Evolutionary conservation across 148 eudicot species (phyloP), one percentile per base, ranked within the genome.

Genomic region (Amaranthus cruentus): DNA sequence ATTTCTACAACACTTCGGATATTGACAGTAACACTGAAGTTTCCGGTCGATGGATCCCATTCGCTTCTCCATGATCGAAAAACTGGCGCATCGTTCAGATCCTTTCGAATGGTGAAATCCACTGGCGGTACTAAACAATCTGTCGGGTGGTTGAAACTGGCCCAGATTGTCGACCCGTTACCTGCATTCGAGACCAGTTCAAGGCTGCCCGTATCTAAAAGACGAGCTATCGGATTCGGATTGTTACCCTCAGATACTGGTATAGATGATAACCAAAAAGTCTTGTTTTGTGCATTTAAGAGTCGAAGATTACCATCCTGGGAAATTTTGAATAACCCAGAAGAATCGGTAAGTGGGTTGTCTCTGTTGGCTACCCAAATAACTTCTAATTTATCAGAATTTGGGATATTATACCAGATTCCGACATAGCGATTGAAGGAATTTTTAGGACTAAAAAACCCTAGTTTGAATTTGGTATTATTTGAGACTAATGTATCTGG

Each of bases 81-180:
- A 9, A 67, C 46, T 2, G 9, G 9, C 1, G 55, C 70, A 0
- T 7, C 15, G 60, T 13, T 10, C 43, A 4, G 4, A 64, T 14
- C 13, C 38, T 47, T 74, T 51, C 5, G 66, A 3, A 6, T n/a
- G 56, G 15, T 46, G 43, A 15, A 3, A 21, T 55, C 57, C 10
- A 51, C 49, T 2, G 78, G 75, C 57, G 88, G 67, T 6, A 86
- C 42, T 0, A 90, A 82, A 61, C 89, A 81, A 60, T 91, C 86
- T 18, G 89, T 78, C 0, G 89, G 94, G 44, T 86, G 67, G 66
- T 89, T 87, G 58, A 88, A 88, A 79, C 97, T 88, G 69, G 88
- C 95, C 90, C 92, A 91, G 0, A 87, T 70, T 38, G 21, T 69
- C 80, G 18, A 74, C 28, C 70, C 67, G 42, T 69, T 59, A 48